Percentiles rank a stretch among this genome's conserved stretches.
These are phyloP conservation scores for Setaria italica DNA, from an alignment of 202 grass and related monocot species.

Conservation along the genomic window DNA sequence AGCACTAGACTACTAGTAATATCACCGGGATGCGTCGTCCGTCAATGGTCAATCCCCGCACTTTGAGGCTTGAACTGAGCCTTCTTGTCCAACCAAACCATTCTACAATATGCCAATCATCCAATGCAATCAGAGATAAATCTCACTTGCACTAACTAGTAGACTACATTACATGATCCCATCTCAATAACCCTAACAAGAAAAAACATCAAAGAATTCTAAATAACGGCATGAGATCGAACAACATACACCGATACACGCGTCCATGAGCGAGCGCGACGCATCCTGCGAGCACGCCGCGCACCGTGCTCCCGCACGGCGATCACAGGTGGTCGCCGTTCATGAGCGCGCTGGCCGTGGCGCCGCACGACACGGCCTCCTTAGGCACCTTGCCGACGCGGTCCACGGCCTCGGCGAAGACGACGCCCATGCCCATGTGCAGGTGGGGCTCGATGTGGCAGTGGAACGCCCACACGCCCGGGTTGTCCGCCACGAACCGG, in stretches of 20 bases:
- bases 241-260: not conserved
- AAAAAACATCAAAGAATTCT: not conserved
- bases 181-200: not conserved
- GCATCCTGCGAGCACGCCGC: not conserved
- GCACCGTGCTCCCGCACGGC: not conserved
- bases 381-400: constrained; percentile 54
- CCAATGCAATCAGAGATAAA: not conserved
- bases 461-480: constrained; percentile 83
- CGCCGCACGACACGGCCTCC: constrained; percentile 42
- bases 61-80: too few relatives aligned
- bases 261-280: not conserved
- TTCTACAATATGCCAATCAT: not conserved
- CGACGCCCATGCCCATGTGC: constrained; percentile 84
- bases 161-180: not conserved
- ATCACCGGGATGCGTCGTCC: too few relatives aligned
- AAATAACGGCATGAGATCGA: not conserved
- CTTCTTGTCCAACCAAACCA: not conserved
- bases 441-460: constrained; percentile 93
- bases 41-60: too few relatives aligned
- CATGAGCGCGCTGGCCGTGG: constrained; percentile 42
- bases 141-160: not conserved
- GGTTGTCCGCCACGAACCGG: constrained; percentile 72
- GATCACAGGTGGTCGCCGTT: constrained; percentile 30
- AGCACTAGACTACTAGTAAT: too few relatives aligned
- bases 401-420: constrained; percentile 70